Conservation (phyloP, 176 grass and related monocot species). For the Juncus effusus region DNA sequence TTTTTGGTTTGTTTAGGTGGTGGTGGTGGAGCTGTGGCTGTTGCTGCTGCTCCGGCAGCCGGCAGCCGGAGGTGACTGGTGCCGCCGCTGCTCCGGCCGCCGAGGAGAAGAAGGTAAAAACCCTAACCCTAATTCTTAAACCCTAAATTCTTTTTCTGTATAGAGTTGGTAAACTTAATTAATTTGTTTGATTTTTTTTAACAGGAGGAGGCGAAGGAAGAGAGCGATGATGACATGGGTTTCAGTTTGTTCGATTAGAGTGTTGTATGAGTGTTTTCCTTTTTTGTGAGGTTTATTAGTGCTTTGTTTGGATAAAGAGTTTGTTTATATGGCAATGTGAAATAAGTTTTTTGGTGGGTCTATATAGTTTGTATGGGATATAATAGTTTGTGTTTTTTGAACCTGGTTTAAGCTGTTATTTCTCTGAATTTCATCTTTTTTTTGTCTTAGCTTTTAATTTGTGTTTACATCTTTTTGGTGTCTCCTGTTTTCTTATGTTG, state of each 20-base stretch:
- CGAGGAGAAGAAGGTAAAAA: conserved; percentile 62
- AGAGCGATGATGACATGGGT: conserved; percentile 75
- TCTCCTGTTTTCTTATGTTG: no score
- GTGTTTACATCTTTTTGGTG: no score
- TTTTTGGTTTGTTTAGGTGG: conserved; percentile 37
- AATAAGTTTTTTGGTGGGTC: conserved; percentile 3
- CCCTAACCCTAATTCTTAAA: no score
- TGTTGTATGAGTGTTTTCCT: background rate
- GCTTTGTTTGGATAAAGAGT: conserved; percentile 12
- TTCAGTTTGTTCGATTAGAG: conserved; percentile 77
- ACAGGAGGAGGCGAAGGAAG: conserved; percentile 64
- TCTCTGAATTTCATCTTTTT: no score
- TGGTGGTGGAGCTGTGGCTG: conserved; percentile 47
- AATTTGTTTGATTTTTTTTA: background rate
- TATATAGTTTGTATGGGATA: conserved; percentile 20
- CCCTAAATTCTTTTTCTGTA: no score
- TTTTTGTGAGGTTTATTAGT: background rate
- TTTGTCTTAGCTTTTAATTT: no score
- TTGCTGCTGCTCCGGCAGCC: conserved; percentile 47
- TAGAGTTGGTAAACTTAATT: no score
- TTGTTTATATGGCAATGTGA: background rate
- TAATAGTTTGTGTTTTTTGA: conserved; percentile 27
- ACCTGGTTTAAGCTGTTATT: background rate
- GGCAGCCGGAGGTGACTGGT: conserved; percentile 39
- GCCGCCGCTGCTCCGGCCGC: conserved; percentile 40